phyloP scores from a whole-genome alignment of 495 filamentous ascomycete genomes.

The Annulohypoxylon stygium region DNA sequence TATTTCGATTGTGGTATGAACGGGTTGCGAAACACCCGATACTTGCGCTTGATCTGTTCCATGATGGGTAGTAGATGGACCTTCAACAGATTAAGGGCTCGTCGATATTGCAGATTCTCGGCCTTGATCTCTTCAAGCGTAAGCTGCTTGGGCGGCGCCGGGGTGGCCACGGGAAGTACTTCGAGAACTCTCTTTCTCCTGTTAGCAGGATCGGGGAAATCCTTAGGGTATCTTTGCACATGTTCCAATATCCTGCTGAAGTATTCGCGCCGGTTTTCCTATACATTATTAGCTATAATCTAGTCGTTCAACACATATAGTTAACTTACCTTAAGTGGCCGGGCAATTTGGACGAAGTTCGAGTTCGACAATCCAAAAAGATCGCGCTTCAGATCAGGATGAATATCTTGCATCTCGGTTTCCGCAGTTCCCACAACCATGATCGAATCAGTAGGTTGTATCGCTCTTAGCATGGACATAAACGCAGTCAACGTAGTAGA shows the following conservation, averaged over 20 bases:
- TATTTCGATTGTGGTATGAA: constrained; percentile 80
- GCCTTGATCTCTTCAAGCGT: constrained; percentile 83
- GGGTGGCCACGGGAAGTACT: constrained; percentile 78
- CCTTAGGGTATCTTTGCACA: constrained; percentile 78
- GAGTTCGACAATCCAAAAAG: constrained; percentile 87
- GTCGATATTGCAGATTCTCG: constrained; percentile 83
- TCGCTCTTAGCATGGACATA: constrained; percentile 76
- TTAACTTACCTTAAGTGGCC: constrained; percentile 70
- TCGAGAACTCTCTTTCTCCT: constrained; percentile 88
- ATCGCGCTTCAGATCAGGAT: constrained; percentile 72
- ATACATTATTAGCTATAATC: constrained; percentile 50
- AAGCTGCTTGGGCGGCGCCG: constrained; percentile 69
- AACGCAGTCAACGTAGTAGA: constrained; percentile 82
- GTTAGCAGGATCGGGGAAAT: constrained; percentile 87
- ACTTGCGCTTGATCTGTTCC: constrained; percentile 89
- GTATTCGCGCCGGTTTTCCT: constrained; percentile 77
- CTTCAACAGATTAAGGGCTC: constrained; percentile 86
- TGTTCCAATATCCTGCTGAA: constrained; percentile 79
- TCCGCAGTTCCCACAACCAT: constrained; percentile 87
- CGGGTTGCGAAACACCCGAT: constrained; percentile 84
- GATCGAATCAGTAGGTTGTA: constrained; percentile 89
- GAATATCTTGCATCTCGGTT: constrained; percentile 65
- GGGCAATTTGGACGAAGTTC: constrained; percentile 76
- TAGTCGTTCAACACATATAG: background rate
- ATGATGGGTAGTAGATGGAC: constrained; percentile 90